Percentiles rank a stretch among this genome's conserved stretches.
Evolutionary conservation across 2,329 filamentous ascomycete species (phyloP).

Genomic region (Neonectria ditissima): DNA sequence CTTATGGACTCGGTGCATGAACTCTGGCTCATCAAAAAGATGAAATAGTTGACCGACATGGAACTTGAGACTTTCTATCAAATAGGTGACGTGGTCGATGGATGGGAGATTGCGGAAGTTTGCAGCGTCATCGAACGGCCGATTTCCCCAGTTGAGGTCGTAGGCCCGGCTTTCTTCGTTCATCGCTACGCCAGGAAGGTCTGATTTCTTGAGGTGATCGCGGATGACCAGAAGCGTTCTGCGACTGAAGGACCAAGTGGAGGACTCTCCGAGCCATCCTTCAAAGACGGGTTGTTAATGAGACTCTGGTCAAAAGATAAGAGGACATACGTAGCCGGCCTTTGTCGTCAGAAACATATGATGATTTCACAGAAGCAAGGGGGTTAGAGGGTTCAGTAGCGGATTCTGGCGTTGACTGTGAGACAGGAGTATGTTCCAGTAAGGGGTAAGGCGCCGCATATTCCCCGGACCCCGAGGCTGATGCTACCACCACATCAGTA

Average conservation of each 20-base stretch:
- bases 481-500: no score
- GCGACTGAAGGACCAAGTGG: constrained; percentile 27
- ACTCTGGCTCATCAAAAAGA: constrained; percentile 17
- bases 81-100: constrained; percentile 17
- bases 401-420: constrained; percentile 20
- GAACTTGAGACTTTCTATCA: constrained; percentile 24
- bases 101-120: constrained; percentile 14
- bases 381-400: constrained; percentile 22
- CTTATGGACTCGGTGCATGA: background rate
- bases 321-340: constrained; percentile 14
- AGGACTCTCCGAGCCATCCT: constrained; percentile 27
- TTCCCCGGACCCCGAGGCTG: background rate
- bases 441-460: background rate
- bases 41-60: constrained; percentile 22
- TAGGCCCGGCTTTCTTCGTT: constrained; percentile 25
- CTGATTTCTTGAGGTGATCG: constrained; percentile 16
- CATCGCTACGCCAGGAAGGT: constrained; percentile 18
- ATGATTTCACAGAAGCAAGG: constrained; percentile 20
- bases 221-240: constrained; percentile 20
- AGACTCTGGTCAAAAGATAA: background rate
- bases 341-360: constrained; percentile 18
- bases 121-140: background rate
- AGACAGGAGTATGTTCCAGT: constrained; percentile 8
- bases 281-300: background rate
- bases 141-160: constrained; percentile 17